Conservation (phyloP, 108 stramenopile genomes). For the Heterococcus sp. region DNA sequence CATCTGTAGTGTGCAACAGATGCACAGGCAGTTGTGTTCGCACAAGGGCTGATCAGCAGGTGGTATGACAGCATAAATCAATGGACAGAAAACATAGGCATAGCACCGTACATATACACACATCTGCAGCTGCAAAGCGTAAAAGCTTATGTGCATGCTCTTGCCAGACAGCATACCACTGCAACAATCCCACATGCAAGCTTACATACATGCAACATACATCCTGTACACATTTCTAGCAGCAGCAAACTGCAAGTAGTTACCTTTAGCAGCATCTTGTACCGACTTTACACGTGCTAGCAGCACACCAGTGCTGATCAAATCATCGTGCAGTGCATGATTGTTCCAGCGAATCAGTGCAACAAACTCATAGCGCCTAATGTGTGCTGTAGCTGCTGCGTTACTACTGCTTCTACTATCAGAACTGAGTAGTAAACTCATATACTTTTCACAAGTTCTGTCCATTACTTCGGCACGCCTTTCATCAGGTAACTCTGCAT, state of each 20-base stretch:
- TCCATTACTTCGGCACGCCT: slow-evolving; percentile 15
- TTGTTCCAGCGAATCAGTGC: slow-evolving; percentile 44
- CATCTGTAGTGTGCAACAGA: no score
- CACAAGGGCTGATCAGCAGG: no score
- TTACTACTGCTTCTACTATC: no score
- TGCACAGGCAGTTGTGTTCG: no score
- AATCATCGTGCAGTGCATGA: slow-evolving; percentile 31
- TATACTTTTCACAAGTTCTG: not conserved
- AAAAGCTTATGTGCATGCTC: no score
- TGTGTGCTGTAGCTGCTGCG: slow-evolving; percentile 2
- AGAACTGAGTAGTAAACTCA: not conserved
- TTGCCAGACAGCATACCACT: not conserved
- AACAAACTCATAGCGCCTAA: slow-evolving; percentile 26
- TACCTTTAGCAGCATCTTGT: not conserved
- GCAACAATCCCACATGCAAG: not conserved
- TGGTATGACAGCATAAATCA: no score
- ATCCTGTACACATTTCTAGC: no score
- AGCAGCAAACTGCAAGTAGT: no score
- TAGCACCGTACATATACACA: no score
- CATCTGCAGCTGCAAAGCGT: no score
- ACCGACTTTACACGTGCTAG: slow-evolving; percentile 1
- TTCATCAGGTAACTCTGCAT: slow-evolving; percentile 14
- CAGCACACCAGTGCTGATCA: slow-evolving; percentile 15
- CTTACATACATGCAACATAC: not conserved
- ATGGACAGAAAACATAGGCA: no score